Percentiles rank a stretch among this genome's conserved stretches.
Conservation (phyloP, 441 rosid genomes). For the Brassica balearica region DNA sequence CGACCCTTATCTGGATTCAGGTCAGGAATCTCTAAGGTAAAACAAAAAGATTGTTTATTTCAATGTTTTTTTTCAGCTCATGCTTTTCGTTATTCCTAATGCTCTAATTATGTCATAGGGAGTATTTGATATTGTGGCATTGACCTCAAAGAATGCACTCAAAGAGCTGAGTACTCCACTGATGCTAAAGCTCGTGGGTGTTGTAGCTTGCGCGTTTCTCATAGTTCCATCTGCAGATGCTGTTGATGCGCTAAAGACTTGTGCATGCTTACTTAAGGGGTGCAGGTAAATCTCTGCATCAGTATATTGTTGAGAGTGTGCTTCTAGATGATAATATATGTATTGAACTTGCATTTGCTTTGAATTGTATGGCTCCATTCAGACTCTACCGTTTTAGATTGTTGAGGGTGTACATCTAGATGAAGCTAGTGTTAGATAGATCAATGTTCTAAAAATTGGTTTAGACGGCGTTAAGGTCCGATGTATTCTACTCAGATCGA, state of each 20-base stretch:
- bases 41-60: background rate
- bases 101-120: slow-evolving; percentile 42
- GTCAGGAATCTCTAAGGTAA: slow-evolving; percentile 58
- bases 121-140: slow-evolving; percentile 49
- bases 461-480: too few species aligned
- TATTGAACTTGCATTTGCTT: background rate
- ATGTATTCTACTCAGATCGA: too few species aligned
- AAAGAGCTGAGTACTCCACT: slow-evolving; percentile 53
- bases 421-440: too few species aligned
- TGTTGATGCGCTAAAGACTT: slow-evolving; percentile 92
- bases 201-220: slow-evolving; percentile 68
- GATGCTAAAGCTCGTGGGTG: slow-evolving; percentile 54
- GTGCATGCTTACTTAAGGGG: slow-evolving; percentile 83
- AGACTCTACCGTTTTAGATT: background rate
- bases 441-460: too few species aligned
- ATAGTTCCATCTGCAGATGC: slow-evolving; percentile 92
- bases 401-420: too few species aligned
- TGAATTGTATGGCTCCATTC: background rate
- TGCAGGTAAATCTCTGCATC: slow-evolving; percentile 71
- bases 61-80: background rate
- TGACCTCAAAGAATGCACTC: slow-evolving; percentile 42
- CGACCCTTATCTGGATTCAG: slow-evolving; percentile 43
- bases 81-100: slow-evolving; percentile 1
- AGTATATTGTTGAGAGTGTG: slow-evolving; percentile 1
- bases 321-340: background rate